Conservation (phyloP, 352 stramenopile genomes). For the Phytopythium kandeliae region DNA sequence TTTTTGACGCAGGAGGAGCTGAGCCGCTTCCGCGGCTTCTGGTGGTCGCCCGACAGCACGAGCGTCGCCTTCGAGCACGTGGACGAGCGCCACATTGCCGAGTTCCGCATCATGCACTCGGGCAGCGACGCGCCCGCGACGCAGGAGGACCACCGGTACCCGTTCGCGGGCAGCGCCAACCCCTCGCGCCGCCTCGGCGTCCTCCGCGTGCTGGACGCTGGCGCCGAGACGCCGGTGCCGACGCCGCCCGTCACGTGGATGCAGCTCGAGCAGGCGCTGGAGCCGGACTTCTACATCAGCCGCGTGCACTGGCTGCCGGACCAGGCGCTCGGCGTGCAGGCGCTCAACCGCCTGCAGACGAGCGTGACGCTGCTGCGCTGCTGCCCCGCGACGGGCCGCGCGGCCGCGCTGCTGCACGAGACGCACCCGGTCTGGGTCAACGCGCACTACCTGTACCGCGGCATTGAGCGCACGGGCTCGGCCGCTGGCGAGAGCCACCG, state of each 20-base stretch:
- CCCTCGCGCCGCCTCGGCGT: conserved; percentile 86
- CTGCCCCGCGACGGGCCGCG: conserved; percentile 59
- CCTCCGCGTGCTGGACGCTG: conserved; percentile 23
- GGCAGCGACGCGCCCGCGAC: conserved; percentile 61
- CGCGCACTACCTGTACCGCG: conserved; percentile 91
- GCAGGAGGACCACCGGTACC: conserved; percentile 85
- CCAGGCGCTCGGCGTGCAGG: conserved; percentile 89
- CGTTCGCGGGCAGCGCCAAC: conserved; percentile 93
- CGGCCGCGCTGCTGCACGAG: conserved; percentile 85
- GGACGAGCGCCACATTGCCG: conserved; percentile 91
- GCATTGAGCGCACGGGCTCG: conserved; percentile 39
- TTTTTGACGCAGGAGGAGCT: conserved; percentile 98
- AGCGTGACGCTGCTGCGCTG: conserved; percentile 72
- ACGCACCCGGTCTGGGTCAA: conserved; percentile 93
- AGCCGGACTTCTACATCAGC: conserved; percentile 87
- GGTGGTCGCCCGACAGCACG: conserved; percentile 89
- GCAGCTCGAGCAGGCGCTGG: conserved; percentile 41
- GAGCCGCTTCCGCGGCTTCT: conserved; percentile 95
- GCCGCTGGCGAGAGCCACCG: conserved; percentile 20
- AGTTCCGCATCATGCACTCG: conserved; percentile 95
- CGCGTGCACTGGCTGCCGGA: conserved; percentile 94
- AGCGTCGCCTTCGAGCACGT: conserved; percentile 89
- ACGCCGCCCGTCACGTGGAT: conserved; percentile 57
- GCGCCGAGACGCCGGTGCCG: conserved; percentile 15
- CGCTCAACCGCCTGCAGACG: conserved; percentile 78